phyloP scores from a whole-genome alignment of 2,329 filamentous ascomycete genomes.

The Pseudonectria buxi region DNA sequence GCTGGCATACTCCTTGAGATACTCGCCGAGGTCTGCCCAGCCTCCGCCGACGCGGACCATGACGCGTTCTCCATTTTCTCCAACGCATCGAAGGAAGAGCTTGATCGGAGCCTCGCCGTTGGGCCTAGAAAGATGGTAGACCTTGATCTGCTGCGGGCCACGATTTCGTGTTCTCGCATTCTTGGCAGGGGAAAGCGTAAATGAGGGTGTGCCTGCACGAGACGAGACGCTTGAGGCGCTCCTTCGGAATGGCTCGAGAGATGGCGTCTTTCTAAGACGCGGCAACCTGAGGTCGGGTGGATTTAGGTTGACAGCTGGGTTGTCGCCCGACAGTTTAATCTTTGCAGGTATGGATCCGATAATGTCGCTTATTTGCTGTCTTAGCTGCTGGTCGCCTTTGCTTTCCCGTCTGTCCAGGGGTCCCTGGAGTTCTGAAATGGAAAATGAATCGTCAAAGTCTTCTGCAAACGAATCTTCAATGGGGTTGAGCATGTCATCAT shows the following conservation, averaged over 20 bases:
- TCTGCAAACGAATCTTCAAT: slow-evolving; percentile 40
- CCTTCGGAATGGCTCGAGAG: slow-evolving; percentile 38
- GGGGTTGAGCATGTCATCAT: slow-evolving; percentile 32
- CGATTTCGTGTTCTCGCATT: slow-evolving; percentile 41
- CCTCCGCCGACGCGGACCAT: slow-evolving; percentile 98
- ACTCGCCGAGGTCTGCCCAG: slow-evolving; percentile 96
- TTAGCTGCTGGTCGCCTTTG: slow-evolving; percentile 60
- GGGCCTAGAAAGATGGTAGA: slow-evolving; percentile 84
- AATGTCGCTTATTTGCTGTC: slow-evolving; percentile 73
- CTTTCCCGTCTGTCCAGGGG: slow-evolving; percentile 25
- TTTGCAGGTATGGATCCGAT: slow-evolving; percentile 70
- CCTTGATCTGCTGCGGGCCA: slow-evolving; percentile 69
- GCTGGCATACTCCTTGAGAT: slow-evolving; percentile 84
- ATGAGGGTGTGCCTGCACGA: slow-evolving; percentile 58
- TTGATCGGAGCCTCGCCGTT: slow-evolving; percentile 86
- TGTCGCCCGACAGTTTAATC: slow-evolving; percentile 63
- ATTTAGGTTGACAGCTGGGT: slow-evolving; percentile 46
- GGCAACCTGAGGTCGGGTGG: slow-evolving; percentile 51
- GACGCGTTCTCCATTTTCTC: slow-evolving; percentile 81
- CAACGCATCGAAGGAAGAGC: slow-evolving; percentile 86
- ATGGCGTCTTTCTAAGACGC: slow-evolving; percentile 36
- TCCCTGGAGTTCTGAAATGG: slow-evolving; percentile 23
- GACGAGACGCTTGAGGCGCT: slow-evolving; percentile 46
- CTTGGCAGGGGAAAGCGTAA: slow-evolving; percentile 62
- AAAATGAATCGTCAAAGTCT: slow-evolving; percentile 38